Base-by-base conservation (phyloP, 2,329 filamentous ascomycete species). In the Knufia fluminis region DNA sequence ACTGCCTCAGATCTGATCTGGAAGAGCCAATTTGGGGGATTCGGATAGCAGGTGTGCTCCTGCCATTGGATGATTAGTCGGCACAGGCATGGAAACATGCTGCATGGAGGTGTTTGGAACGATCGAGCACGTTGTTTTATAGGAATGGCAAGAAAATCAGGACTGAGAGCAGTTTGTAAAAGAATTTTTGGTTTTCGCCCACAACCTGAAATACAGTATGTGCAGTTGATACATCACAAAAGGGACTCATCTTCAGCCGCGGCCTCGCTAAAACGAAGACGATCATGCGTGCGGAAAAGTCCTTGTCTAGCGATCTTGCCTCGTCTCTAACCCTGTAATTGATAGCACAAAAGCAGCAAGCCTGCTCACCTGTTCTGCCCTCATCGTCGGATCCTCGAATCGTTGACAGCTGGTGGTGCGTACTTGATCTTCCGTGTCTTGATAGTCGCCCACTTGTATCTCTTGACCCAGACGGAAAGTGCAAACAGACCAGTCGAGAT, bases 391-490 rank as follows among this genome's bases (percentile, higher is more conserved):
- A 43, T 23, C 6, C 31, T 42, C 43, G 24, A 41, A 14, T 32
- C 46, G 8, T 14, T 9, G 26, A 6, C 26, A 12, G 26, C 26
- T 4, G 88, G 88, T 56, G 88, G 86, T 67, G 82, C 85, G 74
- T 94, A 95, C 61, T 82, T 77, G 62, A 97, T 75, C 83, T 97
- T 95, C 66, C 92, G 84, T 62, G 89, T 85, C 85, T 98, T 98
- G 70, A 98, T 75, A 64, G 86, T 83, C 53, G 89, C 79, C 92
- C 92, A 98, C 82, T 97, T 98, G 83, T 98, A 98, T 75, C 90
- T 83, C 86, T 98, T 98, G 59, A 97, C 85, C 89, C 90, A 98
- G 62, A 98, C 81, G 69, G 86, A 94, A 64, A 97, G 64, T 50
- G 87, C 88, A 66, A 88, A 85, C 56, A 98, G 76, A 54, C 83